phyloP scores from a whole-genome alignment of 202 grass and related monocot species.

The Setaria italica region DNA sequence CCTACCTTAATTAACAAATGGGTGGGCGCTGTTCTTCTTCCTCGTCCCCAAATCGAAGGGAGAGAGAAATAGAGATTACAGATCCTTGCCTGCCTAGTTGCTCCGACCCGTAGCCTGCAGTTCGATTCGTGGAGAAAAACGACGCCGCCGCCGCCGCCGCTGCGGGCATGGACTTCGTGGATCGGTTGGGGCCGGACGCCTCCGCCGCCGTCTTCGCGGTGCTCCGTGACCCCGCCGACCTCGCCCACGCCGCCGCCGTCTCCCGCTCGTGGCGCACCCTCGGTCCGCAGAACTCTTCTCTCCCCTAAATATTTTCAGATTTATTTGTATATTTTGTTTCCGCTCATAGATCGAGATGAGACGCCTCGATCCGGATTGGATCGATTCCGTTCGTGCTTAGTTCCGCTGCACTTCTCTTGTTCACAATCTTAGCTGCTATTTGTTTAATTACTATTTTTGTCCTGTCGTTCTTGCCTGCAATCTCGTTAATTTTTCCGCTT shows the following conservation, averaged over 20 bases:
- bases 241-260: slow-evolving; percentile 62
- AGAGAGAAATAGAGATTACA: too few relatives aligned
- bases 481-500: background rate
- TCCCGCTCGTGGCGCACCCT: slow-evolving; percentile 76
- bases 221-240: slow-evolving; percentile 59
- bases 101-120: background rate
- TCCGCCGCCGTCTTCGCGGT: slow-evolving; percentile 58
- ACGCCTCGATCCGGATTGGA: background rate
- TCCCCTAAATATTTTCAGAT: background rate
- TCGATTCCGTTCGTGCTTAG: background rate
- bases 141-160: background rate
- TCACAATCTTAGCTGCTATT: background rate
- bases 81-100: background rate
- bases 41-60: too few relatives aligned
- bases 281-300: slow-evolving; percentile 32
- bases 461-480: background rate
- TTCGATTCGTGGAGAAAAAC: background rate
- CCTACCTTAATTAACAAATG: too few relatives aligned
- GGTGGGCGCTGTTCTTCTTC: too few relatives aligned
- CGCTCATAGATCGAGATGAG: background rate
- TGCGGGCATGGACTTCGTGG: slow-evolving; percentile 51
- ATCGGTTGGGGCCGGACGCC: slow-evolving; percentile 58
- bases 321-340: background rate
- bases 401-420: background rate
- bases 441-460: background rate